Percentiles rank a stretch among this genome's conserved stretches.
phyloP scores from a whole-genome alignment of 306 rosid species.

The Sesbania bispinosa region DNA sequence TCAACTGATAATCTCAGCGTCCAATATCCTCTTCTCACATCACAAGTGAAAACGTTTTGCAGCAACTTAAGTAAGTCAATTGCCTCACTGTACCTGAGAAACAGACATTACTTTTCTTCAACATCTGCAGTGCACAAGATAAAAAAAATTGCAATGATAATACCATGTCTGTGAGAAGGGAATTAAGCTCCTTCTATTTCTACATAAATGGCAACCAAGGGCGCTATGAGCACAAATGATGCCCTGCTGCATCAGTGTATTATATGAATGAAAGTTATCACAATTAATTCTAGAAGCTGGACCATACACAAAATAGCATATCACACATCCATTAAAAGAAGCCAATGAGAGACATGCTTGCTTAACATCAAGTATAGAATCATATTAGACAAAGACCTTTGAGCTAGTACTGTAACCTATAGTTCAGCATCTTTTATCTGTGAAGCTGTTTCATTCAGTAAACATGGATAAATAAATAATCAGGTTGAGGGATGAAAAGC shows the following conservation, averaged over 20 bases:
- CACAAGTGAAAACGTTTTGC: constrained; percentile 51
- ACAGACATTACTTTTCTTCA: constrained; percentile 17
- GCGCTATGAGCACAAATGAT: not conserved
- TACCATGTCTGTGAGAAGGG: not conserved
- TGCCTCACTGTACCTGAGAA: constrained; percentile 73
- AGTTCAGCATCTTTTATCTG: not conserved
- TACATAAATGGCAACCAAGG: not conserved
- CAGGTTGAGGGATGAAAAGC: too few species aligned
- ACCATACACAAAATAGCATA: not conserved
- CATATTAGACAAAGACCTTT: not conserved
- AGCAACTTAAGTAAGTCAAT: constrained; percentile 56
- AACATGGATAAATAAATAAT: too few species aligned
- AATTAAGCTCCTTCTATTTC: not conserved
- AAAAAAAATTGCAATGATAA: not conserved
- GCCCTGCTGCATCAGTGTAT: not conserved
- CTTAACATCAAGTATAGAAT: not conserved
- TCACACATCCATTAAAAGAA: not conserved
- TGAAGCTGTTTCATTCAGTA: too few species aligned
- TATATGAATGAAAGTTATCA: not conserved
- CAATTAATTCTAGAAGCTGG: not conserved
- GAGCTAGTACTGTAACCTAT: not conserved
- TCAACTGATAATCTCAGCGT: constrained; percentile 72
- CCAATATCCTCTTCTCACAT: constrained; percentile 91
- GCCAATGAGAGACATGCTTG: not conserved
- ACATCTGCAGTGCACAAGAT: not conserved